Percentiles rank a stretch among this genome's conserved stretches.
These are phyloP conservation scores for Phytophthora chlamydospora DNA, from an alignment of 352 stramenopile species.

Conservation along the genomic window DNA sequence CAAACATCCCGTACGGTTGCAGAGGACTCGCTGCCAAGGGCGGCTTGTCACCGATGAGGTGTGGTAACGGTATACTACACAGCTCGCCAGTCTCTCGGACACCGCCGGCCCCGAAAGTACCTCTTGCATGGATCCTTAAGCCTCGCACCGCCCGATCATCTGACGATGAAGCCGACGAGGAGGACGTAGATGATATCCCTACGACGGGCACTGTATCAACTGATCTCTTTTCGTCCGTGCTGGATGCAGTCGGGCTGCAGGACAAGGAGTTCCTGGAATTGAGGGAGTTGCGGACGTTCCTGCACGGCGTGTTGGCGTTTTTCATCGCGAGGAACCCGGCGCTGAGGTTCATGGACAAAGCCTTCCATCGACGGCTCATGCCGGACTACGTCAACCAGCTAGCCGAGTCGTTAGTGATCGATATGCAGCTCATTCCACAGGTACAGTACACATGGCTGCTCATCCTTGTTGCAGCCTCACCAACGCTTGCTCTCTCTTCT, in stretches of 20 bases:
- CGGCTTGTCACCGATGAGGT: slow-evolving; percentile 14
- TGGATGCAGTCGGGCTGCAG: slow-evolving; percentile 40
- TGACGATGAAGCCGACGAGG: slow-evolving; percentile 11
- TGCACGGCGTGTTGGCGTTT: slow-evolving; percentile 62
- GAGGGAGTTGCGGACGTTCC: slow-evolving; percentile 49
- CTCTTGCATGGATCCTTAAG: slow-evolving; percentile 34
- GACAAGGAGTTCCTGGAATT: slow-evolving; percentile 54
- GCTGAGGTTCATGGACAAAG: slow-evolving; percentile 69
- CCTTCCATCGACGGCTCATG: slow-evolving; percentile 57
- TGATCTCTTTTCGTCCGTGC: slow-evolving; percentile 50
- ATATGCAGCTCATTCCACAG: slow-evolving; percentile 53
- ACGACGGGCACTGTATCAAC: slow-evolving; percentile 34
- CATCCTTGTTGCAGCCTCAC: slow-evolving; percentile 7
- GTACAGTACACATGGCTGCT: slow-evolving; percentile 26
- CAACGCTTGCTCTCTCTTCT: slow-evolving; percentile 4
- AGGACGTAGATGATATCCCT: slow-evolving; percentile 3
- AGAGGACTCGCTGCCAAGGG: slow-evolving; percentile 20
- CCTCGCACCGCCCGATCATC: slow-evolving; percentile 1
- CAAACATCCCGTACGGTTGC: slow-evolving; percentile 30
- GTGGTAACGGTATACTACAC: slow-evolving; percentile 9
- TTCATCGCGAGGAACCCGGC: slow-evolving; percentile 53
- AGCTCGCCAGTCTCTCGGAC: slow-evolving; percentile 5
- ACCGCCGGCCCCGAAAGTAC: slow-evolving; percentile 31
- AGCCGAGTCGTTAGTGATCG: slow-evolving; percentile 44
- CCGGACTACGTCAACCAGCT: slow-evolving; percentile 57